A percentile compares a stretch with the other conserved stretches of the same genome.
Conservation (phyloP, 495 filamentous ascomycete species). For the Astrothelium macrocarpum region DNA sequence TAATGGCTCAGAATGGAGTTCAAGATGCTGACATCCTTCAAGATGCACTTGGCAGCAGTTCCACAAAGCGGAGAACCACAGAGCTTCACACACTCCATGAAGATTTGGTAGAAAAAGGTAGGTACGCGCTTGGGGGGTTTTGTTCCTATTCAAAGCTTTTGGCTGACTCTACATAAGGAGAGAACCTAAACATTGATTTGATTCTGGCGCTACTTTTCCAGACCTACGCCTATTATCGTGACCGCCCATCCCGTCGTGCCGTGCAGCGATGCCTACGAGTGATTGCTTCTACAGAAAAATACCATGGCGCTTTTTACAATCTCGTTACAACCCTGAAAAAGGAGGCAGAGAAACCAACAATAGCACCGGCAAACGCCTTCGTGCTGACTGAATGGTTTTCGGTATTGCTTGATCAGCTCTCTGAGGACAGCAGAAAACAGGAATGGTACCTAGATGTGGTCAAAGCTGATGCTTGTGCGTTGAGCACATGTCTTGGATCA, state of each 20-base stretch:
- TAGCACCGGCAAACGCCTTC: slow-evolving; percentile 72
- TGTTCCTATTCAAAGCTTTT: slow-evolving; percentile 4
- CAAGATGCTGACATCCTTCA: slow-evolving; percentile 3
- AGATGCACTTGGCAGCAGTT: slow-evolving; percentile 28
- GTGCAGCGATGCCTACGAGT: slow-evolving; percentile 64
- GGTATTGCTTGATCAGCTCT: slow-evolving; percentile 42
- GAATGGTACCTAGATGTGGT: slow-evolving; percentile 55
- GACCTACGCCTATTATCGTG: slow-evolving; percentile 79
- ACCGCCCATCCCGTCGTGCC: slow-evolving; percentile 71
- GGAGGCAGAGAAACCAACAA: slow-evolving; percentile 62
- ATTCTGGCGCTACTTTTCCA: slow-evolving; percentile 55
- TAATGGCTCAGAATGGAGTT: slow-evolving; percentile 3
- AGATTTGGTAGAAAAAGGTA: slow-evolving; percentile 36
- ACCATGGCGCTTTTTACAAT: slow-evolving; percentile 46
- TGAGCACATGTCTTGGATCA: slow-evolving; percentile 68
- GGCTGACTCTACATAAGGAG: slow-evolving; percentile 4
- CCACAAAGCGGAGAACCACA: slow-evolving; percentile 38
- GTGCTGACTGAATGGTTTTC: slow-evolving; percentile 88
- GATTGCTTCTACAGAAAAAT: slow-evolving; percentile 44
- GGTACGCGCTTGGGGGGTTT: slow-evolving; percentile 18
- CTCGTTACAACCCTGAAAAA: slow-evolving; percentile 47
- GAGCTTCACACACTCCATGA: slow-evolving; percentile 39
- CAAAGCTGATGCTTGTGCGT: slow-evolving; percentile 50
- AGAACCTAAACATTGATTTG: slow-evolving; percentile 10
- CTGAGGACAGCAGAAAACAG: slow-evolving; percentile 20